Evolutionary conservation across 352 stramenopile species (phyloP).

Genomic region (Phytopythium ostracodes): DNA sequence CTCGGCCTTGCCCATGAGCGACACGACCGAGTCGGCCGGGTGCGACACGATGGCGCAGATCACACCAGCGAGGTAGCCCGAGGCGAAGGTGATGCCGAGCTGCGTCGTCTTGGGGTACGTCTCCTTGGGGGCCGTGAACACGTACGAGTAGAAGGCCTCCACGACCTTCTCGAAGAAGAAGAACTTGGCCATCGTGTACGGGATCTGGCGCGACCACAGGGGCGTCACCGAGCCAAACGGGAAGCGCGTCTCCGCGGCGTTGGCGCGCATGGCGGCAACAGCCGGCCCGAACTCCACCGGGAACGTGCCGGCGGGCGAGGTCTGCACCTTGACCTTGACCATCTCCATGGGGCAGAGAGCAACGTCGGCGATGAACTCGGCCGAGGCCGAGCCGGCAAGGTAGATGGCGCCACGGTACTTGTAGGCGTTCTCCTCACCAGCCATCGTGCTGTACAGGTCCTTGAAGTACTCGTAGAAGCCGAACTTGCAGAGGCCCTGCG

Average conservation of each 20-base stretch:
- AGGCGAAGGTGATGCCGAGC: conserved; percentile 96
- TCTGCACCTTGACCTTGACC: conserved; percentile 95
- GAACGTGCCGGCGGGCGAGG: conserved; percentile 86
- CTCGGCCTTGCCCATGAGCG: conserved; percentile 92
- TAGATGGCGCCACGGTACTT: conserved; percentile 92
- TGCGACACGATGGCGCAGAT: conserved; percentile 99
- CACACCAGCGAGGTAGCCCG: conserved; percentile 98
- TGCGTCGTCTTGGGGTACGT: conserved; percentile 92
- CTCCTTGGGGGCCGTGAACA: conserved; percentile 90
- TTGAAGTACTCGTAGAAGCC: conserved; percentile 96
- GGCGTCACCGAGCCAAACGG: conserved; percentile 91
- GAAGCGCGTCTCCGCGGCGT: conserved; percentile 87
- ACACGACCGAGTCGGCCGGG: conserved; percentile 98
- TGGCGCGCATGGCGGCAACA: conserved; percentile 85
- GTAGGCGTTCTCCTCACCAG: conserved; percentile 90
- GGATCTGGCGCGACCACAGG: conserved; percentile 91
- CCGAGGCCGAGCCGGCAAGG: conserved; percentile 89
- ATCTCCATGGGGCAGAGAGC: conserved; percentile 94
- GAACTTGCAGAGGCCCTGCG: conserved; percentile 91
- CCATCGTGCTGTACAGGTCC: conserved; percentile 90
- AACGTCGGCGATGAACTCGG: conserved; percentile 93
- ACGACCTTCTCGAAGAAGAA: conserved; percentile 95
- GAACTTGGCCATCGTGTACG: conserved; percentile 99
- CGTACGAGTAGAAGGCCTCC: conserved; percentile 84
- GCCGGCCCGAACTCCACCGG: conserved; percentile 84